These are phyloP conservation scores for Phialophora macrospora DNA, from an alignment of 2,329 filamentous ascomycete genomes.

Conservation along the genomic window DNA sequence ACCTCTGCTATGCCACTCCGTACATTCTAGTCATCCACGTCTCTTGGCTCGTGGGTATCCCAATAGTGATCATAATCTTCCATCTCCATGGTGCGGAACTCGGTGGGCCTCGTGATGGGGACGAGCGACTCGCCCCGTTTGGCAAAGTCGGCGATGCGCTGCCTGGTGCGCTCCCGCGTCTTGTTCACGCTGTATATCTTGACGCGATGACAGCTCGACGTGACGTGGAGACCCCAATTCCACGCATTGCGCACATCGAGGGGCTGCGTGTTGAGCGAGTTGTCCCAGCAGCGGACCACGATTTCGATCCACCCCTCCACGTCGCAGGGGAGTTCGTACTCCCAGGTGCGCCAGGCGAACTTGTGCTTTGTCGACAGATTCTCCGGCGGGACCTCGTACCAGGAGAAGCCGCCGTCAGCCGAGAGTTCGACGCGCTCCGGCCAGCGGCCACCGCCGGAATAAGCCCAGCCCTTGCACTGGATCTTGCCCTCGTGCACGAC, in stretches of 20 bases:
- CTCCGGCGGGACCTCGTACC: conserved; percentile 66
- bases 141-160: conserved; percentile 43
- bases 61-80: conserved; percentile 45
- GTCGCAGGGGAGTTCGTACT: conserved; percentile 65
- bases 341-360: conserved; percentile 69
- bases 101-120: conserved; percentile 44
- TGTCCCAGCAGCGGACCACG: conserved; percentile 65
- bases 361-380: conserved; percentile 67
- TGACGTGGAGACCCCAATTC: conserved; percentile 53
- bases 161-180: conserved; percentile 39
- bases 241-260: conserved; percentile 60
- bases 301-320: conserved; percentile 67
- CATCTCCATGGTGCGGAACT: conserved; percentile 40
- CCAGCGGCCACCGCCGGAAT: conserved; percentile 64
- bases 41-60: conserved; percentile 42
- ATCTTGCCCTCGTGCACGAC: conserved; percentile 65
- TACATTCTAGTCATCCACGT: conserved; percentile 33
- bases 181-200: conserved; percentile 54
- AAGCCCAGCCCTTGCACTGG: conserved; percentile 65
- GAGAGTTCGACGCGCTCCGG: conserved; percentile 68
- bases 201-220: conserved; percentile 47
- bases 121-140: conserved; percentile 43
- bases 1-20: too few species aligned
- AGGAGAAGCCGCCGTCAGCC: conserved; percentile 65
- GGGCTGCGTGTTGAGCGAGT: conserved; percentile 65